phyloP scores from a whole-genome alignment of 768 basidiomycete species.

The Naganishia onofrii region DNA sequence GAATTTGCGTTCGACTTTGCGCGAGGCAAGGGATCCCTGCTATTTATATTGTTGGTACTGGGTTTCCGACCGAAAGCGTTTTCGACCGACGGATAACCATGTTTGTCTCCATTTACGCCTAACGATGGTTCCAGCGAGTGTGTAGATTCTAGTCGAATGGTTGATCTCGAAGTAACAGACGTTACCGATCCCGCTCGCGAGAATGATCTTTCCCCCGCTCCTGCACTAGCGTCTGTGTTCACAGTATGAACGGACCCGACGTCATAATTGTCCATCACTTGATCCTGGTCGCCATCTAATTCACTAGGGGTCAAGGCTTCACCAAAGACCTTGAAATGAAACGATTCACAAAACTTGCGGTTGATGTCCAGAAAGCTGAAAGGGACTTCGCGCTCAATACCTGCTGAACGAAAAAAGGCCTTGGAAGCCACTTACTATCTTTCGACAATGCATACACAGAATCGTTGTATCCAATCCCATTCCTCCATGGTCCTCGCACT shows the following conservation, averaged over 20 bases:
- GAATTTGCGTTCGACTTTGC: background rate
- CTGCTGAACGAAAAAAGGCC: background rate
- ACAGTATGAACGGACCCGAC: background rate
- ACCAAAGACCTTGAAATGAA: slow-evolving; percentile 17
- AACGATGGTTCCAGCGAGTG: background rate
- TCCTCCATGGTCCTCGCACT: slow-evolving; percentile 7
- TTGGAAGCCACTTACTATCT: slow-evolving; percentile 1
- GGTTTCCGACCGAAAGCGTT: background rate
- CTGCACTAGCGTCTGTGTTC: background rate
- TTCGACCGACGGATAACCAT: background rate
- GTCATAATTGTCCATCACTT: background rate
- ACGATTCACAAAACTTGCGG: slow-evolving; percentile 12
- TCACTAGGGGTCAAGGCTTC: background rate
- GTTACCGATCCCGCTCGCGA: slow-evolving; percentile 9
- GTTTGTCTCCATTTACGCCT: background rate
- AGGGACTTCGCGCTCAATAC: background rate
- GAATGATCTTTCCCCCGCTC: background rate
- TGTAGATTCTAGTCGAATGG: background rate
- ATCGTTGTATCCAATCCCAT: slow-evolving; percentile 15
- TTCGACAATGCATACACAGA: slow-evolving; percentile 7
- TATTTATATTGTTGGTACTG: background rate
- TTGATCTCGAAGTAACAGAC: background rate
- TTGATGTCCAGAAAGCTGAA: slow-evolving; percentile 9
- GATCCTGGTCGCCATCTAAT: background rate
- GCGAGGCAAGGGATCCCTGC: background rate